Base-by-base conservation (phyloP, 306 rosid species). In the Quercus wislizeni region DNA sequence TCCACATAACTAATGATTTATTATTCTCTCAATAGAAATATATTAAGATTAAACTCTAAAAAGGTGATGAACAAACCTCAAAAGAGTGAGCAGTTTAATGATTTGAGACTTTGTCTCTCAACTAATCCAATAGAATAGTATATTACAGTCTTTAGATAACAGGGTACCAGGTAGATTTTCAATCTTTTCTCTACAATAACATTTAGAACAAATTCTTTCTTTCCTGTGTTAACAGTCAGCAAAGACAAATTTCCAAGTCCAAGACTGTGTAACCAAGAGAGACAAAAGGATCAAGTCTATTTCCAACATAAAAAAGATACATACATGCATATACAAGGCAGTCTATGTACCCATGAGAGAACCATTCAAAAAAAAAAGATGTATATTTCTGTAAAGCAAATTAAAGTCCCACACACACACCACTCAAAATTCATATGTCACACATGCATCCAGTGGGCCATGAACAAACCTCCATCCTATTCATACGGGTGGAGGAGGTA, bases 181-280 rank as follows among this genome's bases (percentile, higher is more conserved):
- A 10, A 21, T 54, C 25, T 68, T 20, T 31, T 21, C 51, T 10
- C 30, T 1, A 3, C 21, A 51, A 20, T 20, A 11, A 52, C 28
- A 15, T 19, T 14, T 67, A 69, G 13, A 55, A 55, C 13, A 76
- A 76, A 55, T 54, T 72, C 58, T 78, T 78, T 81, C 67, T 20
- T 38, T 28, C 51, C 75, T 31, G 4, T 49, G 54, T 49, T 49
- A 49, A 49, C 54, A 62, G 74, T 78, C 65, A 63, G 55, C 23
- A 76, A 72, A 79, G 35, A 33, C 27, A 76, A 73, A 20, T 57
- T 51, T 62, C 20, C 49, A 57, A 31, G 69, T 12, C n/a, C 80
- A 64, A 25, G 68, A 31, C 58, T 43, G 68, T 55, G 25, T 72
- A 73, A 72, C 74, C 59, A 65, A 59, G 31, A 23, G 30, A 49